These are phyloP conservation scores for Rhizopogon rudus DNA, from an alignment of 768 basidiomycete genomes.

Conservation along the genomic window DNA sequence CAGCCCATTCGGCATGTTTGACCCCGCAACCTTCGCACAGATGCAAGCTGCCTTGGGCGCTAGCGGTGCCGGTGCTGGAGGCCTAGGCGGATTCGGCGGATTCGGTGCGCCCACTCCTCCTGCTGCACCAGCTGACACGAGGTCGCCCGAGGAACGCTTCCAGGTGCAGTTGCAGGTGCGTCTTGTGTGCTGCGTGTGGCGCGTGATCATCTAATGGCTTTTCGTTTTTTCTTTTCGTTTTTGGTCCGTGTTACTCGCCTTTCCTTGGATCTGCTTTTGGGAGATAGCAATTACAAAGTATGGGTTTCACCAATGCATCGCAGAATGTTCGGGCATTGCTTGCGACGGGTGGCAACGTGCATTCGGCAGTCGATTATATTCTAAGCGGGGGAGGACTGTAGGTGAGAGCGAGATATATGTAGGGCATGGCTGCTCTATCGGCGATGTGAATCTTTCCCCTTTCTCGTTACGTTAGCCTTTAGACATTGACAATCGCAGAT, in stretches of 20 bases:
- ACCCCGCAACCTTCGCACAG: conserved; percentile 42
- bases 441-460: not conserved
- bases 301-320: conserved; percentile 88
- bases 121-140: conserved; percentile 52
- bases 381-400: conserved; percentile 72
- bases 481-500: not conserved
- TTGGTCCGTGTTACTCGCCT: not conserved
- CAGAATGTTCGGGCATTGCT: conserved; percentile 90
- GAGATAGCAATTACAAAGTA: conserved; percentile 81
- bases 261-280: not conserved
- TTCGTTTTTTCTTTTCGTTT: not conserved
- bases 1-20: conserved; percentile 22
- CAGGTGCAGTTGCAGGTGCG: conserved; percentile 78
- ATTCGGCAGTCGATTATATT: conserved; percentile 91
- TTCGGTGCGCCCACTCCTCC: conserved; percentile 19
- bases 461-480: not conserved
- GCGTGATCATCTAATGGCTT: not conserved
- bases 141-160: conserved; percentile 89
- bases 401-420: not conserved
- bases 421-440: not conserved
- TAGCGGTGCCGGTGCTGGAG: conserved; percentile 24
- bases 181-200: conserved; percentile 3
- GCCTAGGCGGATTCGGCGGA: conserved; percentile 22
- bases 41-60: conserved; percentile 29
- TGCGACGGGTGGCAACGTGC: conserved; percentile 90